Conservation (phyloP, 2,329 filamentous ascomycete species). For the Capronia coronata region DNA sequence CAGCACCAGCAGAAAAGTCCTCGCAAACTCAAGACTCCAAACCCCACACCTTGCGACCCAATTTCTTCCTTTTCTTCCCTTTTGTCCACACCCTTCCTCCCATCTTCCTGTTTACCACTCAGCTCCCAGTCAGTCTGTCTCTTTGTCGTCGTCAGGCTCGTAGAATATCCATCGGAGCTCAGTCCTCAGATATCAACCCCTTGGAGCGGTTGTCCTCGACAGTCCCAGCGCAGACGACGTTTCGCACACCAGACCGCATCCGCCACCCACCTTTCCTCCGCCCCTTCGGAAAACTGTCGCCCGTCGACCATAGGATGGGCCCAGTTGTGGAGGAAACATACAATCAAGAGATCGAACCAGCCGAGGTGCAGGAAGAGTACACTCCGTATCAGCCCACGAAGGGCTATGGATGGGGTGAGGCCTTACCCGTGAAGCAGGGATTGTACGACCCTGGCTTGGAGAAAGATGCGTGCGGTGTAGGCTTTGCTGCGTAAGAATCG, state of each 20-base stretch:
- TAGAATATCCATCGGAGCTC: slow-evolving; percentile 10
- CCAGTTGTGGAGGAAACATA: slow-evolving; percentile 43
- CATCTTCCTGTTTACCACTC: slow-evolving; percentile 13
- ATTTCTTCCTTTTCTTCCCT: slow-evolving; percentile 21
- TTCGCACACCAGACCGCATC: slow-evolving; percentile 3
- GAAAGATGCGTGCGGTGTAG: slow-evolving; percentile 99
- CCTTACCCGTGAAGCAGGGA: slow-evolving; percentile 95
- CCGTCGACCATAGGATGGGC: slow-evolving; percentile 42
- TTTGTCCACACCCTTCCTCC: slow-evolving; percentile 14
- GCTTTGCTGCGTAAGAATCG: slow-evolving; percentile 74
- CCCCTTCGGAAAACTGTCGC: slow-evolving; percentile 10
- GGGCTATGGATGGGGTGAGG: slow-evolving; percentile 88
- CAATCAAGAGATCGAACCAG: slow-evolving; percentile 41
- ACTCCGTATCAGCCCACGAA: slow-evolving; percentile 50
- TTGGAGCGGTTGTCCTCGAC: neutral
- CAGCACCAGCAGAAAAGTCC: neutral
- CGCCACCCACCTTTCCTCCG: slow-evolving; percentile 8
- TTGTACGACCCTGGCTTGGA: slow-evolving; percentile 93
- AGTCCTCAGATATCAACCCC: slow-evolving; percentile 5
- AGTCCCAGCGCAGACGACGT: neutral
- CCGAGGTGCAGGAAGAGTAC: slow-evolving; percentile 43
- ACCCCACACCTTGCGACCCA: slow-evolving; percentile 20
- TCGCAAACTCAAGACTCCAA: slow-evolving; percentile 4
- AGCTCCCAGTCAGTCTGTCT: slow-evolving; percentile 13
- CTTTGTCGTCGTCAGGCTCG: slow-evolving; percentile 5